Conservation (phyloP, 306 rosid species). For the Malus sieversii region DNA sequence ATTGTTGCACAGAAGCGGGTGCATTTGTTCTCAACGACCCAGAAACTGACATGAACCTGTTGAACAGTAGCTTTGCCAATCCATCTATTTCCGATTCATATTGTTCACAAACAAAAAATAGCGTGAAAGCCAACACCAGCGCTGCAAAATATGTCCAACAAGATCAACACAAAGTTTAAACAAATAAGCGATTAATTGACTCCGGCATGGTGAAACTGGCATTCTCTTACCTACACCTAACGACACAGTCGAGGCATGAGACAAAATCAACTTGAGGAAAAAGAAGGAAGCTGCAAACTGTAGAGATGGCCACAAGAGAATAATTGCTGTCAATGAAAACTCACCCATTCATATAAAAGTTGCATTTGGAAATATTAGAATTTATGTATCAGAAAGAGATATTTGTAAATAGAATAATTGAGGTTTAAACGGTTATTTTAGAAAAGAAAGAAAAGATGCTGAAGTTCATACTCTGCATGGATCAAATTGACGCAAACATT, state of each 20-base stretch:
- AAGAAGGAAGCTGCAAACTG: constrained; percentile 50
- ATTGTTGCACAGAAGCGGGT: constrained; percentile 29
- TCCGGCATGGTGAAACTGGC: not conserved
- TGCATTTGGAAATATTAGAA: not conserved
- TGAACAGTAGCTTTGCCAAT: constrained; percentile 23
- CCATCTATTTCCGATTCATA: constrained; percentile 63
- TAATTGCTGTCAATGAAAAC: not conserved
- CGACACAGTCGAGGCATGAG: constrained; percentile 31
- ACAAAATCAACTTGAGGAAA: constrained; percentile 45
- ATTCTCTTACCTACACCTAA: constrained; percentile 55
- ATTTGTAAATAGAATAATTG: not conserved
- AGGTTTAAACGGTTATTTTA: not conserved
- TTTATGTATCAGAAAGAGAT: not conserved
- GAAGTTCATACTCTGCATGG: not conserved
- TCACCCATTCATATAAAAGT: not conserved
- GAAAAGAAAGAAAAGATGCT: not conserved
- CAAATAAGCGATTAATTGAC: not conserved
- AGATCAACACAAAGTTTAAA: not conserved
- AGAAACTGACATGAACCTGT: constrained; percentile 19
- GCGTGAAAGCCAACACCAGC: constrained; percentile 55
- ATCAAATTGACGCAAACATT: not conserved
- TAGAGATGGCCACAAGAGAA: not conserved
- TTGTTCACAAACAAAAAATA: constrained; percentile 76
- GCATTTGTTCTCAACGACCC: constrained; percentile 27
- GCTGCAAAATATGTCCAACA: constrained; percentile 33